Evolutionary conservation across 129 eudicot species (phyloP).

Genomic region (Arctium minus): DNA sequence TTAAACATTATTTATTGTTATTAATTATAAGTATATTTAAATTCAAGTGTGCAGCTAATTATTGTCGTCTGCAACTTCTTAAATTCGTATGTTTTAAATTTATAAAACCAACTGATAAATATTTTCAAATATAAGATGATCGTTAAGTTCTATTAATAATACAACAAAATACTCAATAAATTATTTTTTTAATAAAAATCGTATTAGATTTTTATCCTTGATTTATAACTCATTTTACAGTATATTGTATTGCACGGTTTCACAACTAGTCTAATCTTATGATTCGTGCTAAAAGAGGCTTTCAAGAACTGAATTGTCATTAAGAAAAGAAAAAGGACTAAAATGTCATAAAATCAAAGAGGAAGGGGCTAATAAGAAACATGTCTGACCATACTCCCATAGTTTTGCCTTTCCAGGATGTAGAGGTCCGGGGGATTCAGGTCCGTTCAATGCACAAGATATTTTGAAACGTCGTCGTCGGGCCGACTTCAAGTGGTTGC

Average conservation of each 20-base stretch:
- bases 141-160: no score
- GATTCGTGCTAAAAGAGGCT: not conserved
- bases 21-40: no score
- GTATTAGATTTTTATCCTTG: not conserved
- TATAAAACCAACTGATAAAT: no score
- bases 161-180: no score
- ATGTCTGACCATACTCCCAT: constrained; percentile 1
- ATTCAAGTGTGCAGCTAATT: no score
- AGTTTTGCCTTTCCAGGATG: not conserved
- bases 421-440: not conserved
- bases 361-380: not conserved
- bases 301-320: not conserved
- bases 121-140: no score
- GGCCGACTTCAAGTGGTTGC: constrained; percentile 10
- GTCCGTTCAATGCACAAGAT: constrained; percentile 17
- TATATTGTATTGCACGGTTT: not conserved
- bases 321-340: not conserved
- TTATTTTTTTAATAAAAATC: no score
- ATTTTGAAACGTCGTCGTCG: constrained; percentile 5
- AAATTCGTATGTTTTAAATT: no score
- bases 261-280: not conserved
- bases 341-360: not conserved
- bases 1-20: no score
- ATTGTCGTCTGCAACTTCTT: no score
- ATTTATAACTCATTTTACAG: not conserved